Evolutionary conservation across 331 rosid species (phyloP).

Genomic region (Erythrophleum ivorense): DNA sequence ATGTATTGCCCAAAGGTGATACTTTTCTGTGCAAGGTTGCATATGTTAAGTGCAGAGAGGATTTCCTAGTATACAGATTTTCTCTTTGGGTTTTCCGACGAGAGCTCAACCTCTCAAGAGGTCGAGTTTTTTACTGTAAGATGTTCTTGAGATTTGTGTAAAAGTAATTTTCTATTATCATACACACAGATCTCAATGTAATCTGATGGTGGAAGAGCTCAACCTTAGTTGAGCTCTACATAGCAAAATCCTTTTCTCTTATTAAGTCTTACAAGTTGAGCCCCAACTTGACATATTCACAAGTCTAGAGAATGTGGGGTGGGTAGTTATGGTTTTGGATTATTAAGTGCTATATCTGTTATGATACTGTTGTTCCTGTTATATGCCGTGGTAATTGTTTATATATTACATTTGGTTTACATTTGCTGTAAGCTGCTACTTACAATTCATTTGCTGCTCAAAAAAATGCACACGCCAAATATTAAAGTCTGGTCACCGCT

Average conservation of each 20-base stretch:
- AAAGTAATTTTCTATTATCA: not conserved
- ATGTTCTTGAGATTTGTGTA: not conserved
- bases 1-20: too few relatives aligned
- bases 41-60: too few relatives aligned
- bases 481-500: slow-evolving; percentile 76
- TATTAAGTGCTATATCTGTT: slow-evolving; percentile 17
- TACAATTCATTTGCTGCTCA: slow-evolving; percentile 38
- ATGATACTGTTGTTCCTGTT: slow-evolving; percentile 7
- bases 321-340: not conserved
- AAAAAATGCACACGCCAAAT: slow-evolving; percentile 34
- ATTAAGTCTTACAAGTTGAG: not conserved
- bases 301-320: not conserved
- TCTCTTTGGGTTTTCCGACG: too few relatives aligned
- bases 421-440: slow-evolving; percentile 29
- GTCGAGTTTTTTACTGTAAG: not conserved
- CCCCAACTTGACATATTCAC: not conserved
- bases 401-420: slow-evolving; percentile 2
- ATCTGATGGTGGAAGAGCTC: not conserved
- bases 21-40: too few relatives aligned
- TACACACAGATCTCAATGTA: not conserved
- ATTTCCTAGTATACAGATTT: too few relatives aligned
- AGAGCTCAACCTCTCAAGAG: not conserved
- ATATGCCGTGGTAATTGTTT: not conserved
- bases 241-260: not conserved
- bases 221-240: not conserved